phyloP scores from a whole-genome alignment of 2,329 filamentous ascomycete species.

The Chrysoporthe puriensis region DNA sequence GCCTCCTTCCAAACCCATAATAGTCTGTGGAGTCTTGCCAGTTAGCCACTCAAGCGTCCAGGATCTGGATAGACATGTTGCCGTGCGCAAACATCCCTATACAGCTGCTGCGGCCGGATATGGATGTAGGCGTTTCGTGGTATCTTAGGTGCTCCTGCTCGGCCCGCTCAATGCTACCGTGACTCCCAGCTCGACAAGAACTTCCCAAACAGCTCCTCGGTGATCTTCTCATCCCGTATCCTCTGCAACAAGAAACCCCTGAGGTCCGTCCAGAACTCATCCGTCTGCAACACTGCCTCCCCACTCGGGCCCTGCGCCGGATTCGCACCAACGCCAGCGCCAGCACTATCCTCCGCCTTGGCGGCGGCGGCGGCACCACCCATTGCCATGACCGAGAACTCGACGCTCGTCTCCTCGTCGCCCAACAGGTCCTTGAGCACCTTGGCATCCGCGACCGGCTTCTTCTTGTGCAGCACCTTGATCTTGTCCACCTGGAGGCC shows the following conservation, averaged over 20 bases:
- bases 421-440: conserved; percentile 73
- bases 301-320: conserved; percentile 59
- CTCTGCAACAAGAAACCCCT: conserved; percentile 79
- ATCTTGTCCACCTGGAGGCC: conserved; percentile 75
- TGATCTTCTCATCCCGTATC: conserved; percentile 70
- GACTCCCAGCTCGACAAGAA: conserved; percentile 74
- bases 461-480: conserved; percentile 84
- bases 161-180: conserved; percentile 3
- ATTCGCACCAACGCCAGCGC: conserved; percentile 40
- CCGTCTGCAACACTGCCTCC: conserved; percentile 64
- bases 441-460: conserved; percentile 79
- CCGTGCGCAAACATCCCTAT: neutral
- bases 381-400: conserved; percentile 74
- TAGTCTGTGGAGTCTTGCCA: neutral
- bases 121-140: neutral
- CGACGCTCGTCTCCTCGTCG: conserved; percentile 60
- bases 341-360: conserved; percentile 42
- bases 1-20: conserved; percentile 15
- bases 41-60: neutral
- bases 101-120: neutral
- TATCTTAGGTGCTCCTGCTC: neutral
- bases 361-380: conserved; percentile 30
- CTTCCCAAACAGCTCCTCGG: conserved; percentile 64
- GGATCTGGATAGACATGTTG: neutral
- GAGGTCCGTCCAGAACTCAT: conserved; percentile 86